phyloP scores from a whole-genome alignment of 371 early-diverging fungal genomes.

The Lichtheimia corymbifera region DNA sequence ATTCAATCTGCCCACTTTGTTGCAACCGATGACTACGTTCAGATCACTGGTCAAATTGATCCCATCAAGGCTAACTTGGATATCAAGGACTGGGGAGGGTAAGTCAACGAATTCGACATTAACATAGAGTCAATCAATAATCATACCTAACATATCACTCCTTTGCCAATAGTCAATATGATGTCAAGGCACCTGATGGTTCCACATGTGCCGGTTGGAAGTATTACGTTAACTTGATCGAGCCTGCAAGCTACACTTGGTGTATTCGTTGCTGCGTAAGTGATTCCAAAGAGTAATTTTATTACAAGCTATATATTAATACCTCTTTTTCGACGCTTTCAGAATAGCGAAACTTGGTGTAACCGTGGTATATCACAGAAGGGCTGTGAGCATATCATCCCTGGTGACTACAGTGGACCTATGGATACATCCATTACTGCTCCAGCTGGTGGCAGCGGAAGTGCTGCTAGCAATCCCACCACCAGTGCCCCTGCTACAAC shows the following conservation, averaged over 20 bases:
- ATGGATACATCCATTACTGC: conserved; percentile 7
- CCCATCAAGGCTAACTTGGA: conserved; percentile 40
- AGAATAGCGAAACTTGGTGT: conserved; percentile 12
- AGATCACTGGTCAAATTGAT: conserved; percentile 58
- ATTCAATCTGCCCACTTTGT: conserved; percentile 50
- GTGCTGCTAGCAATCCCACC: conserved; percentile 3
- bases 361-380: conserved; percentile 36
- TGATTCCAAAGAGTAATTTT: background rate
- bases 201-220: conserved; percentile 50
- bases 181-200: conserved; percentile 48
- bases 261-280: conserved; percentile 63
- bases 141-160: too few relatives aligned
- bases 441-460: background rate
- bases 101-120: background rate
- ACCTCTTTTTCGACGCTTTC: background rate
- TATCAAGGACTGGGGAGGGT: conserved; percentile 47
- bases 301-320: conserved; percentile 1
- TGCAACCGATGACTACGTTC: conserved; percentile 45
- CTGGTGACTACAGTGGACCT: conserved; percentile 46
- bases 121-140: too few relatives aligned
- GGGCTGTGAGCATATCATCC: conserved; percentile 41
- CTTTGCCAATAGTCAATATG: conserved; percentile 30
- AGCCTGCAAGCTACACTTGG: conserved; percentile 45
- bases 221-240: conserved; percentile 53
- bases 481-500: background rate